Conservation (phyloP, 768 basidiomycete species). For the Crepidotus variabilis region DNA sequence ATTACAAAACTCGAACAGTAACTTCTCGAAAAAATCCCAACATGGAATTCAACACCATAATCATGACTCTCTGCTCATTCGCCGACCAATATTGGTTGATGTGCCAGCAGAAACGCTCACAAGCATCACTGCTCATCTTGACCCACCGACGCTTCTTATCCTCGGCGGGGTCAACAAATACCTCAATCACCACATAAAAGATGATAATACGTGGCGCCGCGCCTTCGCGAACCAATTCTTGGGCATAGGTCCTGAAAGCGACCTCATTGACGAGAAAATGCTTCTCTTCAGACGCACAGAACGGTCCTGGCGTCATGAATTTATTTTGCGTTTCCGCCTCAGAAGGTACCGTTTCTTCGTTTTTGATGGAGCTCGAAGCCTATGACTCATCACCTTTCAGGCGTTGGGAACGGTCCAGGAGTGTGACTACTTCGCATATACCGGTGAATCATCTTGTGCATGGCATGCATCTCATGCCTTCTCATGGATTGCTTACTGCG, state of each 20-base stretch:
- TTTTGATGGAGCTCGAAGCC: not conserved
- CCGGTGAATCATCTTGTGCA: conserved; percentile 60
- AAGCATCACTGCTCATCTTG: conserved; percentile 70
- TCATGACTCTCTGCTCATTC: conserved; percentile 13
- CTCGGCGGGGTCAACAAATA: conserved; percentile 50
- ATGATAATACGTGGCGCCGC: conserved; percentile 77
- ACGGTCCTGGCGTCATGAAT: conserved; percentile 68
- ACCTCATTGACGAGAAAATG: conserved; percentile 41
- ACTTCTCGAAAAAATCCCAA: conserved; percentile 25
- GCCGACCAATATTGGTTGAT: conserved; percentile 38
- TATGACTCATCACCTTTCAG: conserved; percentile 30
- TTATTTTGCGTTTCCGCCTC: conserved; percentile 51
- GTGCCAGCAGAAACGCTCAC: conserved; percentile 72
- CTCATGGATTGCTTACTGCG: conserved; percentile 51
- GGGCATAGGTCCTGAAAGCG: conserved; percentile 61
- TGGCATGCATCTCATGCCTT: conserved; percentile 56
- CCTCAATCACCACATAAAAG: conserved; percentile 62
- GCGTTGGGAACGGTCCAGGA: conserved; percentile 67
- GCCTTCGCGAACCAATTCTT: conserved; percentile 71
- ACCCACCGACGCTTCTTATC: conserved; percentile 56
- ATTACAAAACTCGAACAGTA: conserved; percentile 22
- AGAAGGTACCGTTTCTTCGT: conserved; percentile 36
- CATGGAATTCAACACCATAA: conserved; percentile 39
- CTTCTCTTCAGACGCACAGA: conserved; percentile 55
- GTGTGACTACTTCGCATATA: conserved; percentile 54